Percentiles rank a stretch among this genome's conserved stretches.
These are phyloP conservation scores for Brettanomyces nanus DNA, from an alignment of 805 yeast genomes.

Conservation along the genomic window DNA sequence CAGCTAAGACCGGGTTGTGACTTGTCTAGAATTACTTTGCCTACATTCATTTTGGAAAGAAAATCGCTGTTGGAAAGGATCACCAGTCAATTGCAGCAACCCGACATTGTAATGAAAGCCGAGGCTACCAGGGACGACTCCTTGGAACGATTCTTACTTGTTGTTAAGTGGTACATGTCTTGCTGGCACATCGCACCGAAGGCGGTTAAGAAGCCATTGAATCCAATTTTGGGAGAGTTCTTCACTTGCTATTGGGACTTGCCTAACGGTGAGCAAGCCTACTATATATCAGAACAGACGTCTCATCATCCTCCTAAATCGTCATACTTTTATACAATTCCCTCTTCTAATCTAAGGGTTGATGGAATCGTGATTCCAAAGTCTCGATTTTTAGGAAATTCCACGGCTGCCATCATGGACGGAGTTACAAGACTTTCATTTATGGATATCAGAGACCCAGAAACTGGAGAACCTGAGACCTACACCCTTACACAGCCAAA, in stretches of 20 bases:
- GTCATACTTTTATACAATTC: constrained; percentile 81
- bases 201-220: constrained; percentile 94
- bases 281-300: constrained; percentile 87
- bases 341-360: constrained; percentile 69
- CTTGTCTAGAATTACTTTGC: constrained; percentile 81
- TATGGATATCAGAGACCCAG: constrained; percentile 43
- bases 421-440: constrained; percentile 72
- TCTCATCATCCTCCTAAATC: constrained; percentile 99
- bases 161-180: constrained; percentile 84
- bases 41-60: constrained; percentile 90
- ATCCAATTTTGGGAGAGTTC: constrained; percentile 89
- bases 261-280: constrained; percentile 59
- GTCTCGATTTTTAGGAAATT: constrained; percentile 86
- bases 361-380: constrained; percentile 87
- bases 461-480: constrained; percentile 44
- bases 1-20: constrained; percentile 93
- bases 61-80: constrained; percentile 95
- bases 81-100: constrained; percentile 79
- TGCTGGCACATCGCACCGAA: constrained; percentile 99
- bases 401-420: constrained; percentile 96
- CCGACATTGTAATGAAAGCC: constrained; percentile 66
- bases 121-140: constrained; percentile 53
- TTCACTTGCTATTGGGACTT: constrained; percentile 91
- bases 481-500: constrained; percentile 92
- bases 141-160: constrained; percentile 59